Conservation (phyloP, 2,329 filamentous ascomycete genomes). For the Fusarium xylarioides region DNA sequence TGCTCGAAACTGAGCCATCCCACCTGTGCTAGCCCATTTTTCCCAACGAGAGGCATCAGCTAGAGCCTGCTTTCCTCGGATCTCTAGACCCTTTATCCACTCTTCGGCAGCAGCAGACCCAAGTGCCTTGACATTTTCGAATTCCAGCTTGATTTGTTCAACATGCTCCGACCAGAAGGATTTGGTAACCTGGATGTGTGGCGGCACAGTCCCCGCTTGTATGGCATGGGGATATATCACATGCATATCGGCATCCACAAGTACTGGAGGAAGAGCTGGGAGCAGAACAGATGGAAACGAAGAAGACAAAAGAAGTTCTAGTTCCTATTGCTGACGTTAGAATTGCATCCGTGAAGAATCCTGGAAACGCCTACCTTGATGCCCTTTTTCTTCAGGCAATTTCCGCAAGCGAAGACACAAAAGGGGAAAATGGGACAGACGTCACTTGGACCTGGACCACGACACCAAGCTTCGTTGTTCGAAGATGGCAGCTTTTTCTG, state of each 20-base stretch:
- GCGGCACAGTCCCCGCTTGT: conserved; percentile 58
- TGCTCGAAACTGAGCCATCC: conserved; percentile 50
- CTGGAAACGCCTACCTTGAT: conserved; percentile 66
- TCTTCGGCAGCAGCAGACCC: conserved; percentile 76
- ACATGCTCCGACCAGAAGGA: conserved; percentile 72
- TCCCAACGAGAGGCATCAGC: conserved; percentile 76
- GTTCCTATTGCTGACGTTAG: conserved; percentile 64
- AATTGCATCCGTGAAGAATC: conserved; percentile 10
- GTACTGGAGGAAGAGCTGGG: conserved; percentile 74
- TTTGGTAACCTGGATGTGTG: conserved; percentile 66
- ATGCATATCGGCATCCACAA: conserved; percentile 69
- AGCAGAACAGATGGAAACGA: conserved; percentile 68
- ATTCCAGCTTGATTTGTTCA: conserved; percentile 68
- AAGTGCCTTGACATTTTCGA: conserved; percentile 70
- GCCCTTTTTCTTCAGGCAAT: conserved; percentile 68
- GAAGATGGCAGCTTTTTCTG: conserved; percentile 20
- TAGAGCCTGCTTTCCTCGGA: conserved; percentile 67
- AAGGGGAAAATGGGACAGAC: conserved; percentile 78
- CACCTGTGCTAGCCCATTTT: conserved; percentile 69
- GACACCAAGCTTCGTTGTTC: conserved; percentile 58
- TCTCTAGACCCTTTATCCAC: conserved; percentile 80
- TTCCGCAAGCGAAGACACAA: conserved; percentile 70
- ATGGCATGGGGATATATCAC: conserved; percentile 66
- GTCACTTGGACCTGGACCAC: conserved; percentile 68
- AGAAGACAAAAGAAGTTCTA: conserved; percentile 72